A percentile compares a stretch with the other conserved stretches of the same genome.
Evolutionary conservation across 306 rosid genomes (phyloP).

Genomic region (Senna siamea): DNA sequence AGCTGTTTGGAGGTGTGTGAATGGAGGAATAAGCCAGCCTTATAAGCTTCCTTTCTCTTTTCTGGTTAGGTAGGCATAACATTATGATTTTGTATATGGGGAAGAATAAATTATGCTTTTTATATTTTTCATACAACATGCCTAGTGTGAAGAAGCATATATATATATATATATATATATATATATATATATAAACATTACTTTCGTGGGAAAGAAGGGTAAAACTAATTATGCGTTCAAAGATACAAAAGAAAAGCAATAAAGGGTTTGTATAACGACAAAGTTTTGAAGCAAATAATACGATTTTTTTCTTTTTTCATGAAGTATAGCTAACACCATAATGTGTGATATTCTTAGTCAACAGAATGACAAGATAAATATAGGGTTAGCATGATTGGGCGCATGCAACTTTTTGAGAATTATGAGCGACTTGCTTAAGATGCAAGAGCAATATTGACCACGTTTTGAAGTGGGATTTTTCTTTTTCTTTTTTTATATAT

Average conservation of each 20-base stretch:
- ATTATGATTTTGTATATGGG: no score
- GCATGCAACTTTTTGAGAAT: constrained; percentile 11
- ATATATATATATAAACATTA: no score
- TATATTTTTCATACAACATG: neutral
- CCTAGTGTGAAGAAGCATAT: neutral
- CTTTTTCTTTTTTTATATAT: no score
- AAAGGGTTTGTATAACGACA: no score
- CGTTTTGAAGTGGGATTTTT: neutral
- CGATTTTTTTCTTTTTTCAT: neutral
- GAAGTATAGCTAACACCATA: neutral
- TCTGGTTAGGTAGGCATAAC: neutral
- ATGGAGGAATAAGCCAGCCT: neutral
- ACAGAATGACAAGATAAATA: neutral
- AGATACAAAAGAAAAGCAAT: neutral
- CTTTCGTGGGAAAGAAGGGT: neutral
- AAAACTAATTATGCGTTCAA: neutral
- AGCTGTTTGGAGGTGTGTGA: neutral
- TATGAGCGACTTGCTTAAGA: constrained; percentile 1
- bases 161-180: no score
- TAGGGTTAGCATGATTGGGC: neutral
- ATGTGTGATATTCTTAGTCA: neutral
- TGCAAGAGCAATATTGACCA: neutral
- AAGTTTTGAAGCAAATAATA: no score
- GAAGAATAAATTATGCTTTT: neutral
- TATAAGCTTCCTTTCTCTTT: neutral